Evolutionary conservation across 2,329 filamentous ascomycete species (phyloP).

Genomic region (Parastagonospora nodorum): DNA sequence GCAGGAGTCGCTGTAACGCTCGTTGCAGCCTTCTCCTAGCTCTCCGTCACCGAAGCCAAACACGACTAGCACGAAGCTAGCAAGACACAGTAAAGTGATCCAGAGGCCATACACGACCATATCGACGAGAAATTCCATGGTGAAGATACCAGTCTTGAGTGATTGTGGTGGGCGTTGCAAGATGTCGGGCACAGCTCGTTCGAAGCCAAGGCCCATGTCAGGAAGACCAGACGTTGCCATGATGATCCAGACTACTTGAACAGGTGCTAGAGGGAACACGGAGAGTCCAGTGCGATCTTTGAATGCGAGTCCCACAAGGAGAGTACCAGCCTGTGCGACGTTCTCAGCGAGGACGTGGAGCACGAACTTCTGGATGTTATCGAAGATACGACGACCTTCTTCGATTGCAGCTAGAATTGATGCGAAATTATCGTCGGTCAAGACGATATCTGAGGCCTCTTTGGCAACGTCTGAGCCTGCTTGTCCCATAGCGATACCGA

Average conservation of each 20-base stretch:
- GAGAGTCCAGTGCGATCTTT: slow-evolving; percentile 73
- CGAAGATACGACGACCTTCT: slow-evolving; percentile 82
- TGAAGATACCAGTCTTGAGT: slow-evolving; percentile 46
- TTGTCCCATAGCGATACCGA: slow-evolving; percentile 85
- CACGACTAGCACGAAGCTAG: slow-evolving; percentile 44
- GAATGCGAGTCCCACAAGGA: slow-evolving; percentile 82
- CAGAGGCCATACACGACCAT: slow-evolving; percentile 47
- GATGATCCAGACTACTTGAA: slow-evolving; percentile 93
- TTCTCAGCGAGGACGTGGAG: slow-evolving; percentile 78
- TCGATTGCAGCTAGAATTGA: slow-evolving; percentile 83
- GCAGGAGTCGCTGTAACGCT: slow-evolving; percentile 35
- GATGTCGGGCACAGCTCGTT: slow-evolving; percentile 74
- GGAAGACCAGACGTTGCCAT: slow-evolving; percentile 81
- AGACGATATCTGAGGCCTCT: slow-evolving; percentile 79
- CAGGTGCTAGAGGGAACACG: slow-evolving; percentile 82
- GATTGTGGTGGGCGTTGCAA: slow-evolving; percentile 78
- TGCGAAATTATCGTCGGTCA: slow-evolving; percentile 88
- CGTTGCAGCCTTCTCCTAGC: slow-evolving; percentile 44
- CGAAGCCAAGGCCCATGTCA: slow-evolving; percentile 85
- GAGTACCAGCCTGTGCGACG: slow-evolving; percentile 79
- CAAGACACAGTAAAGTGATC: slow-evolving; percentile 37
- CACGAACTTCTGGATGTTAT: slow-evolving; percentile 89
- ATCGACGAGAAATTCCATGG: slow-evolving; percentile 44
- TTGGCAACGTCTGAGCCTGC: slow-evolving; percentile 86
- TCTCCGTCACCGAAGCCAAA: slow-evolving; percentile 40